Percentiles rank a stretch among this genome's conserved stretches.
Conservation (phyloP, 495 filamentous ascomycete species). For the Trichoderma reesei region DNA sequence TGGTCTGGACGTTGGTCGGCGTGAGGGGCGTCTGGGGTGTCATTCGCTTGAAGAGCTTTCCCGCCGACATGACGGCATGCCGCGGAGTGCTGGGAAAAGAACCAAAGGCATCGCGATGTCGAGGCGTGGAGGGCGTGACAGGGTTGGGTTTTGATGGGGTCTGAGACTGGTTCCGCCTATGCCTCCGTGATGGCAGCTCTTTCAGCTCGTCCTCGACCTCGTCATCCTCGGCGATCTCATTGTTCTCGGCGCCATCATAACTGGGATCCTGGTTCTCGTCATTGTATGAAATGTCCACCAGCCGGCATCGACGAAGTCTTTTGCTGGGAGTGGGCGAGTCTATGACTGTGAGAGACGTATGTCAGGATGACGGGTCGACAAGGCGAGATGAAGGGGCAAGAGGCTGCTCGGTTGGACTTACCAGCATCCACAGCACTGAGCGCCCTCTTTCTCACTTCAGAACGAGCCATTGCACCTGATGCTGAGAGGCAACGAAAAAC, state of each 20-base stretch:
- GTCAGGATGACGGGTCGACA: slow-evolving; percentile 9
- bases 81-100: slow-evolving; percentile 35
- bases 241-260: slow-evolving; percentile 24
- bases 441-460: slow-evolving; percentile 65
- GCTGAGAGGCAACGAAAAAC: neutral
- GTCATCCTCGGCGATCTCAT: slow-evolving; percentile 35
- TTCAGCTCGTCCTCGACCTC: slow-evolving; percentile 20
- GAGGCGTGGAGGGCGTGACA: slow-evolving; percentile 57
- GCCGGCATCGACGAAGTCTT: slow-evolving; percentile 10
- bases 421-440: slow-evolving; percentile 46
- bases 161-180: slow-evolving; percentile 14
- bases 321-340: neutral
- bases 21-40: slow-evolving; percentile 55
- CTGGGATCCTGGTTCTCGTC: slow-evolving; percentile 47
- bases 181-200: slow-evolving; percentile 4
- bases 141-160: slow-evolving; percentile 29
- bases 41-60: slow-evolving; percentile 40
- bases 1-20: slow-evolving; percentile 50
- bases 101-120: slow-evolving; percentile 43
- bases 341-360: slow-evolving; percentile 9
- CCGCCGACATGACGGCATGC: slow-evolving; percentile 40
- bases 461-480: slow-evolving; percentile 45
- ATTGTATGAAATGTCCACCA: slow-evolving; percentile 12
- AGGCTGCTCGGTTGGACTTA: slow-evolving; percentile 29
- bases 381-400: neutral